Conservation (phyloP, 345 rosid genomes). For the Hibiscus tridactylites region DNA sequence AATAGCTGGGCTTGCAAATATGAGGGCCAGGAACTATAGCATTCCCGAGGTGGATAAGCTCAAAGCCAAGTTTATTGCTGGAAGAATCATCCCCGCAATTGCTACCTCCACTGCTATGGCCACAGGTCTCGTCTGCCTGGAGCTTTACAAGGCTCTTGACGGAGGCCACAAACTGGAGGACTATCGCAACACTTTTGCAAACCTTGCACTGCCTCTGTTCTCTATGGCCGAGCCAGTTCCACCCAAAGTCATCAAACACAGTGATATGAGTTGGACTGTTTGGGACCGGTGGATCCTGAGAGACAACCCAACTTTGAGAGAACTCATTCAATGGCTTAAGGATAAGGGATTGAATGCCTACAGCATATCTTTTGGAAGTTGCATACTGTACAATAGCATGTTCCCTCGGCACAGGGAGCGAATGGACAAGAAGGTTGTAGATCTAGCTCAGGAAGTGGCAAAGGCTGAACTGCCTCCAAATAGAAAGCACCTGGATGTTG, state of each 20-base stretch:
- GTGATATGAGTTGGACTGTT: conserved; percentile 87
- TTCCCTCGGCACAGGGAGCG: conserved; percentile 76
- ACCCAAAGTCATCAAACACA: conserved; percentile 76
- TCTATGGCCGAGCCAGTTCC: conserved; percentile 97
- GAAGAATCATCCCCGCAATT: conserved; percentile 97
- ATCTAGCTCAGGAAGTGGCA: conserved; percentile 82
- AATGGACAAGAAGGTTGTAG: conserved; percentile 68
- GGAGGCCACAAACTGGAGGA: conserved; percentile 76
- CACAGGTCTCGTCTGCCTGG: conserved; percentile 90
- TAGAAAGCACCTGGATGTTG: conserved; percentile 72
- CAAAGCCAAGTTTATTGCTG: conserved; percentile 97
- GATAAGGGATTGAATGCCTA: conserved; percentile 74
- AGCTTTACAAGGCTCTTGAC: conserved; percentile 83
- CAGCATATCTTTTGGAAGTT: conserved; percentile 93
- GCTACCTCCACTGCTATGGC: conserved; percentile 99
- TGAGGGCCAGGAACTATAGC: conserved; percentile 98
- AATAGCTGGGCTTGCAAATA: conserved; percentile 94
- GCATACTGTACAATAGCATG: conserved; percentile 79
- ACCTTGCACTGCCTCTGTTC: conserved; percentile 84
- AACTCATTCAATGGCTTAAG: conserved; percentile 74
- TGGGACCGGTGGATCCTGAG: conserved; percentile 91
- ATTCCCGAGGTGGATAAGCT: conserved; percentile 96
- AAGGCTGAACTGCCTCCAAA: conserved; percentile 64
- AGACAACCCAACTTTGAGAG: conserved; percentile 63
- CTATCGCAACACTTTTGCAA: conserved; percentile 93